Base-by-base conservation (phyloP, 257 asterid genomes). In the Capsicum pubescens region DNA sequence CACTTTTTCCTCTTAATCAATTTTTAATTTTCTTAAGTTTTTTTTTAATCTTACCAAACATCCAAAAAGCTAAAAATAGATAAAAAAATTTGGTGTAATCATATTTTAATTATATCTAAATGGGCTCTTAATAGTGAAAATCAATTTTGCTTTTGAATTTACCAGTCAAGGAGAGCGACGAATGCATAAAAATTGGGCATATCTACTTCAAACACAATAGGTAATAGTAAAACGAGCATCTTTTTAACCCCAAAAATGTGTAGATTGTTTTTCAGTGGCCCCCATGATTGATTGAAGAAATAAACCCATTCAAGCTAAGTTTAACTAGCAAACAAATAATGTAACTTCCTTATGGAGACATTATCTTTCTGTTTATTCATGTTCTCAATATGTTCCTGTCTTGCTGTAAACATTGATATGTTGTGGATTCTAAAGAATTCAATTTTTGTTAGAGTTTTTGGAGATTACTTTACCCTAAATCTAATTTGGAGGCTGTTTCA, bases 241-340 rank as follows among this genome's bases (percentile, higher is more conserved):
- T 46, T 17, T 56, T 26, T 35, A 13, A 3, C 42, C 44, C 19
- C 55, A 70, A 83, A 71, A 56, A 35, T 42, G n/a, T 55, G 70
- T 26, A 21, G 81, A 26, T 14, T 76, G 52, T 15, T 16, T 69
- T 69, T 3, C 54, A 3, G 77, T 69, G 77, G 77, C 54, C 77
- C 54, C 77, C 14, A 15, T 7, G 32, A 39, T 54, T 77, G 81
- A 26, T 82, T 26, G 59, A 13, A 19, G 50, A 66, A 50, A 67
- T 50, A 50, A 82, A 39, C 54, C 48, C 21, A 82, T 64, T 82
- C 57, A 44, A 36, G 21, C 85, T 1, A 56, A 21, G 19, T 55
- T 8, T 72, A n/a, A 64, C 80, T 72, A 81, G 36, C 39, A 84
- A 84, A 86, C 85, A 86, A 81, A 80, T 17, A 81, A 72, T 52